These are phyloP conservation scores for Williopsis jadinii DNA, from an alignment of 1,139 yeast species.

Conservation along the genomic window DNA sequence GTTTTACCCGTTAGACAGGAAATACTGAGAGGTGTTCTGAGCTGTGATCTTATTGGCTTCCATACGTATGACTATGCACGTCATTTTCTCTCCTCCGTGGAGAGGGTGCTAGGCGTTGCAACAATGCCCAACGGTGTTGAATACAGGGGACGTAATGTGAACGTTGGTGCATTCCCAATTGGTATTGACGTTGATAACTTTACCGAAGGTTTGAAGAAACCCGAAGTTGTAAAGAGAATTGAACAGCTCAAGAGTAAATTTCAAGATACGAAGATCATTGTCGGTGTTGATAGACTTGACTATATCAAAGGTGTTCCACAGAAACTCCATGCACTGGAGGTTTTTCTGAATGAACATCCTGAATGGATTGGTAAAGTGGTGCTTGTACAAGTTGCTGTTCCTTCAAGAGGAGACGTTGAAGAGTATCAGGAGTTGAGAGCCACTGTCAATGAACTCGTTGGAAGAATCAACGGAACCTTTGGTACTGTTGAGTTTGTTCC, in stretches of 20 bases:
- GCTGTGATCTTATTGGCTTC: conserved; percentile 94
- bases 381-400: conserved; percentile 94
- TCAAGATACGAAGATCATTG: conserved; percentile 73
- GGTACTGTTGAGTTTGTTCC: conserved; percentile 98
- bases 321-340: conserved; percentile 91
- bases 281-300: conserved; percentile 93
- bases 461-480: conserved; percentile 91
- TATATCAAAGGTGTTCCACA: conserved; percentile 98
- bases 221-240: conserved; percentile 59
- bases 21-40: conserved; percentile 82
- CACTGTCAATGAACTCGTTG: conserved; percentile 92
- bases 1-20: conserved; percentile 94
- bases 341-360: conserved; percentile 85
- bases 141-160: conserved; percentile 67
- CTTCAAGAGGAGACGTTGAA: conserved; percentile 96
- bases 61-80: conserved; percentile 99
- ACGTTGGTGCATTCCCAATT: conserved; percentile 95
- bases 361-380: conserved; percentile 98
- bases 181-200: conserved; percentile 96
- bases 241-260: conserved; percentile 52
- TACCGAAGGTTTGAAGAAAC: conserved; percentile 65
- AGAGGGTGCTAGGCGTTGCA: conserved; percentile 72
- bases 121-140: conserved; percentile 91
- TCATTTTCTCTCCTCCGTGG: conserved; percentile 89
- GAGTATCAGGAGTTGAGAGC: conserved; percentile 93